Percentiles rank a stretch among this genome's conserved stretches.
Conservation (phyloP, 2,329 filamentous ascomycete species). For the Pseudogymnoascus sp. region DNA sequence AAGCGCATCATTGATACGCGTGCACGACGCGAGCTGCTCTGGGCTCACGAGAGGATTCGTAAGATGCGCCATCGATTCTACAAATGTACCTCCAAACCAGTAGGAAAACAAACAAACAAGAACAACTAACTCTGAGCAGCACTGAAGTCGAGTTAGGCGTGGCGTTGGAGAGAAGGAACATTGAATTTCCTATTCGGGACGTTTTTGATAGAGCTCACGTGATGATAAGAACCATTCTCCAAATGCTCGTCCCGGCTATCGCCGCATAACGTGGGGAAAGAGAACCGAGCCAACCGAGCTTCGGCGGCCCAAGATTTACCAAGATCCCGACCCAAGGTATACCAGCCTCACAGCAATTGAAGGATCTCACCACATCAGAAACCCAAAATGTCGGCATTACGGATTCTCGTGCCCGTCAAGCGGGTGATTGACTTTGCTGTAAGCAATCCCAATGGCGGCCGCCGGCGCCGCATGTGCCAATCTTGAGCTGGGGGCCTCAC, state of each 20-base stretch:
- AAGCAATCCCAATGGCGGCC: conserved; percentile 28
- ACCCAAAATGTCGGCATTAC: conserved; percentile 51
- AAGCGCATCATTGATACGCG: conserved; percentile 45
- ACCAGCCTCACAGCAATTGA: conserved; percentile 18
- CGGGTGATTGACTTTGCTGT: conserved; percentile 83
- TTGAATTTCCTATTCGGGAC: conserved; percentile 7
- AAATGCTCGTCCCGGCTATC: conserved; percentile 5
- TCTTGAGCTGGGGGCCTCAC: background rate
- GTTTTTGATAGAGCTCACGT: background rate
- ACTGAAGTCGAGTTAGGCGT: background rate
- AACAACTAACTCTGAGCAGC: background rate
- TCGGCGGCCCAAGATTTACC: conserved; percentile 6
- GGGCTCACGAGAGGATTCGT: conserved; percentile 64
- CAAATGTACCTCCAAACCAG: too few relatives aligned
- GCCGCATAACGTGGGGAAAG: conserved; percentile 9
- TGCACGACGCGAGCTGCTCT: conserved; percentile 56
- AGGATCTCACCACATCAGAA: conserved; percentile 11
- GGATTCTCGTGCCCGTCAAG: conserved; percentile 75
- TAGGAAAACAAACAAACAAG: background rate
- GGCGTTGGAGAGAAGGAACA: background rate
- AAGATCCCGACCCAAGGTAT: conserved; percentile 1
- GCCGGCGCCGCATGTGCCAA: background rate
- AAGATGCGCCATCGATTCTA: conserved; percentile 53
- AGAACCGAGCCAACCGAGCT: conserved; percentile 7
- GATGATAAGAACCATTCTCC: background rate